Base-by-base conservation (phyloP, 1,284 basidiomycete genomes). In the Ceratobasidium sp. region DNA sequence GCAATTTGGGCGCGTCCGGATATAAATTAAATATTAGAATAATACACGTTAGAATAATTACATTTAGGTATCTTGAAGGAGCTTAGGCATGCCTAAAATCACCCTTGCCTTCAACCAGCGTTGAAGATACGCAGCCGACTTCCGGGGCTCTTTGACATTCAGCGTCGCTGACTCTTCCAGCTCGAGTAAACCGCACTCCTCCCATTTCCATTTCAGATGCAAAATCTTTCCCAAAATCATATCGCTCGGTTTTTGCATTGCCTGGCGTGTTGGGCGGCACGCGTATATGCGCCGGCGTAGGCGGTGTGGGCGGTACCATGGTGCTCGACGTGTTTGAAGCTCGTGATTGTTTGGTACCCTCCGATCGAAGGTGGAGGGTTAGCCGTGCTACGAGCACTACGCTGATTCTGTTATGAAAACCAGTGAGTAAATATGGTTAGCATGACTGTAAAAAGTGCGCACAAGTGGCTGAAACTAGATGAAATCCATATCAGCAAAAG, bases 391-490 rank as follows among this genome's bases (percentile, higher is more conserved):
- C 64, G 13, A 53, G 66, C 49, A 68, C 66, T 53, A 68, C 66
- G 46, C 66, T 68, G 49, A 53, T 68, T 20, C 66, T 67, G 23
- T 49, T 23, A 18, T 44, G n/a, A 49, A 13, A 44, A 9, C 42
- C 33, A 26, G 49, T 68, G 42, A 13, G n/a, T 33, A 42, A 20
- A 63, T 42, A 42, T 63, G 10, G 23, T 13, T 44, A 23, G 39
- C 5, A 20, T 23, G 12, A 4, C 3, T 53, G 49, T 20, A 15
- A 53, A 20, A 1, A 23, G 3, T 44, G 46, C 66, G 33, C 53
- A 68, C 66, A 68, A 51, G 46, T 68, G 66, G 28, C 66, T 68
- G 33, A 68, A 68, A 33, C 49, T 68, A 67, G 39, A 33, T 23
- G 26, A 23, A 49, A 23, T 13, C 2, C 26, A 46, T 26, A 3